These are phyloP conservation scores for Cymbopogon citratus DNA, from an alignment of 176 grass and related monocot species.

Conservation along the genomic window DNA sequence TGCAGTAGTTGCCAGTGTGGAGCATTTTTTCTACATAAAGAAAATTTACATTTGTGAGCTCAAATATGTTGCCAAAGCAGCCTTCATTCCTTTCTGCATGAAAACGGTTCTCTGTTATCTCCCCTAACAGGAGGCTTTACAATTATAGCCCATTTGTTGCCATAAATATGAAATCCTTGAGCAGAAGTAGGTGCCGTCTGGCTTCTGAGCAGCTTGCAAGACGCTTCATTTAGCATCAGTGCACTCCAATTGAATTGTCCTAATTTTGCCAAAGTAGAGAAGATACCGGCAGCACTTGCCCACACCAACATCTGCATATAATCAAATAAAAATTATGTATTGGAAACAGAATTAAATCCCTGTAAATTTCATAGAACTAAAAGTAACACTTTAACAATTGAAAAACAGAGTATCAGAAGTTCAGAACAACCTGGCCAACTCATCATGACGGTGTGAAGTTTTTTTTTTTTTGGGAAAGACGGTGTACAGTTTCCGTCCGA, in stretches of 20 bases:
- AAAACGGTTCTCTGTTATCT: constrained; percentile 86
- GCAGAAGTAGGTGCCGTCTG: constrained; percentile 65
- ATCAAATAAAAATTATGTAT: constrained; percentile 31
- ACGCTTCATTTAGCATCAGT: constrained; percentile 92
- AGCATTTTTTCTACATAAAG: not conserved
- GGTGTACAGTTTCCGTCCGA: constrained; percentile 76
- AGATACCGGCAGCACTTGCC: constrained; percentile 55
- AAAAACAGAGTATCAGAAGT: not conserved
- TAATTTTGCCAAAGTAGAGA: constrained; percentile 85
- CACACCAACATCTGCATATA: not conserved
- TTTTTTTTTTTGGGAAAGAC: constrained; percentile 17
- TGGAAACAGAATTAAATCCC: not conserved
- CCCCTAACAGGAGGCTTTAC: constrained; percentile 59
- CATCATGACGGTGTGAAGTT: not conserved
- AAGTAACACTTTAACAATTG: not conserved
- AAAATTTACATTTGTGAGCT: constrained; percentile 71
- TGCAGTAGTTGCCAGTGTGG: not conserved
- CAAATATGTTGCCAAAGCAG: constrained; percentile 64
- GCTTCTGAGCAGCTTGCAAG: constrained; percentile 62
- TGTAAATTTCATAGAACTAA: not conserved
- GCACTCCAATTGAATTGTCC: constrained; percentile 87
- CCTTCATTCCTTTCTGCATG: constrained; percentile 92
- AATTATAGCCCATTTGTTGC: constrained; percentile 66
- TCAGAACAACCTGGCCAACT: constrained; percentile 60
- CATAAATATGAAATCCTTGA: constrained; percentile 65